Conservation (phyloP, 225 moss, liverwort and hornwort species). For the Pseudisothecium myosuroides region DNA sequence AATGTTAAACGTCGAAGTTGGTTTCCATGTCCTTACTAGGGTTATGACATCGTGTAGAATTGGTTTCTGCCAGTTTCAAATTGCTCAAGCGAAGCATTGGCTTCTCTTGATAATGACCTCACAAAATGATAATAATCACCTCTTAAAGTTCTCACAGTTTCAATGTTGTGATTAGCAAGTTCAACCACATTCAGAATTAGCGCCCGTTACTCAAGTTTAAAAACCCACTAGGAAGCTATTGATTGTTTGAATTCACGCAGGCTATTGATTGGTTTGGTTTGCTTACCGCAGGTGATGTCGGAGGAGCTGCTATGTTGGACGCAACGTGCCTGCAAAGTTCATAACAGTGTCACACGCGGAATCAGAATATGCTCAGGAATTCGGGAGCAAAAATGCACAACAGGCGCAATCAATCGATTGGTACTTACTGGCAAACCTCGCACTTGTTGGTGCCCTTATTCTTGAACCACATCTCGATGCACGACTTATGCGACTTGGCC, state of each 20-base stretch:
- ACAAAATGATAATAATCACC: background rate
- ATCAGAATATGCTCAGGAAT: background rate
- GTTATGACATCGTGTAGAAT: background rate
- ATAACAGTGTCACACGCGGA: background rate
- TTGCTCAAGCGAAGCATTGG: background rate
- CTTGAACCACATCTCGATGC: constrained; percentile 89
- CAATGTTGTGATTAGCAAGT: background rate
- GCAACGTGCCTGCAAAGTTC: constrained; percentile 55
- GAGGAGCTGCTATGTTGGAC: constrained; percentile 56
- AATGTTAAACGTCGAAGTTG: background rate
- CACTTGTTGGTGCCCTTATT: constrained; percentile 93
- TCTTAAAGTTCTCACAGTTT: background rate
- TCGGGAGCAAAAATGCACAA: background rate
- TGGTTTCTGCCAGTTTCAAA: background rate
- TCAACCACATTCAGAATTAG: background rate
- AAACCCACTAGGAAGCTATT: background rate
- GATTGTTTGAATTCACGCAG: background rate
- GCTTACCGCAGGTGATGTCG: constrained; percentile 47
- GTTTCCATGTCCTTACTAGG: background rate
- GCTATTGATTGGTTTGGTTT: background rate
- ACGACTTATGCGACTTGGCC: constrained; percentile 77
- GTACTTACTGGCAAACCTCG: constrained; percentile 91
- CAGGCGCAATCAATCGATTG: background rate
- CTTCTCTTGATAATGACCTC: background rate
- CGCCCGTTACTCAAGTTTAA: background rate